phyloP scores from a whole-genome alignment of 345 rosid genomes.

The Toxicodendron radicans region DNA sequence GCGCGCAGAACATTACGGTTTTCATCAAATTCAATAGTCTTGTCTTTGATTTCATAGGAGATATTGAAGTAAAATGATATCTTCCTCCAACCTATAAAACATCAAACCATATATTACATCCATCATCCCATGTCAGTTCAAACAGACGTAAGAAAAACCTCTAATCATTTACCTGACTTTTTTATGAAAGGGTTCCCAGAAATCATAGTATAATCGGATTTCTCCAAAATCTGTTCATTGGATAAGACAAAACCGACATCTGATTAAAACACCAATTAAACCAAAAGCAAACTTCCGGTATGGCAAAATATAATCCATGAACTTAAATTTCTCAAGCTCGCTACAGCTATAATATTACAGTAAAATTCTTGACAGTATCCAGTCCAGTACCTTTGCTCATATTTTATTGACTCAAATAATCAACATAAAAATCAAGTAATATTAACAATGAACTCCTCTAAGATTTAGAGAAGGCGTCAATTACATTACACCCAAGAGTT shows the following conservation, averaged over 20 bases:
- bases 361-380: background rate
- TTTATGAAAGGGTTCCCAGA: constrained; percentile 85
- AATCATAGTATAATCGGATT: constrained; percentile 79
- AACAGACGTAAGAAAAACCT: background rate
- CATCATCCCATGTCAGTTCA: background rate
- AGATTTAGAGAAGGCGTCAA: no score
- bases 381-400: background rate
- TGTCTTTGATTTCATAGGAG: constrained; percentile 86
- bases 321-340: background rate
- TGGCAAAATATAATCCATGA: background rate
- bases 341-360: background rate
- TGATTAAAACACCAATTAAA: background rate
- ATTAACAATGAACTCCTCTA: no score
- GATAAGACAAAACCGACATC: constrained; percentile 9
- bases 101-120: constrained; percentile 17
- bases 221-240: constrained; percentile 78
- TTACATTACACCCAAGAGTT: no score
- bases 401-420: background rate
- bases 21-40: constrained; percentile 86
- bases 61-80: constrained; percentile 89
- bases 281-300: background rate
- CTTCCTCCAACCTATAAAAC: constrained; percentile 88
- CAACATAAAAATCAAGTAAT: background rate
- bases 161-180: constrained; percentile 65
- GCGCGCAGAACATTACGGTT: constrained; percentile 90